Conservation (phyloP, 164 flowering plant species). For the Stephania cephalantha region DNA sequence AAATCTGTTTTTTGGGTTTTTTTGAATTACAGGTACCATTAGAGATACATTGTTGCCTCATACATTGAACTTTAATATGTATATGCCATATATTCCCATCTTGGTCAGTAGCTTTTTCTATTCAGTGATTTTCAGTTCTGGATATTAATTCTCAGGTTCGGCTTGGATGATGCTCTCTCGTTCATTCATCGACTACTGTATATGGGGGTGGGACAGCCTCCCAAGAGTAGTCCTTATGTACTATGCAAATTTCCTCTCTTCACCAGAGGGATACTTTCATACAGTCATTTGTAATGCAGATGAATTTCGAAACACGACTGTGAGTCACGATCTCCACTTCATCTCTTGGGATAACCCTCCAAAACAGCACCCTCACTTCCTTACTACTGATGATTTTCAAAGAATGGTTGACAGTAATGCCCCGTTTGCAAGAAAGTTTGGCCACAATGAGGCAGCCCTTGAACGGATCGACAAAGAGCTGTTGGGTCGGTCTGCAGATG, state of each 20-base stretch:
- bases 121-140: background rate
- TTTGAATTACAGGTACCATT: too few species aligned
- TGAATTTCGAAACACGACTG: constrained; percentile 66
- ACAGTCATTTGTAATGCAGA: constrained; percentile 74
- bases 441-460: constrained; percentile 42
- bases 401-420: constrained; percentile 66
- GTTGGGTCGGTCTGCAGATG: constrained; percentile 37
- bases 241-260: constrained; percentile 80
- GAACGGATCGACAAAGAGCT: constrained; percentile 73
- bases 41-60: too few species aligned
- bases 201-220: constrained; percentile 92
- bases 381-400: constrained; percentile 38
- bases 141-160: constrained; percentile 43
- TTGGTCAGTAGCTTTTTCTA: background rate
- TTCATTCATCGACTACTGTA: constrained; percentile 58
- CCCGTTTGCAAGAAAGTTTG: constrained; percentile 79
- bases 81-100: too few species aligned
- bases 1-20: too few species aligned
- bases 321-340: constrained; percentile 77
- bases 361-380: constrained; percentile 85
- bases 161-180: constrained; percentile 96
- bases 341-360: constrained; percentile 96
- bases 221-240: constrained; percentile 76
- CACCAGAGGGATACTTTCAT: constrained; percentile 91
- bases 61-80: too few species aligned